Percentiles rank a stretch among this genome's conserved stretches.
These are phyloP conservation scores for Dactylorhiza incarnata DNA, from an alignment of 106 monocot species.

Conservation along the genomic window DNA sequence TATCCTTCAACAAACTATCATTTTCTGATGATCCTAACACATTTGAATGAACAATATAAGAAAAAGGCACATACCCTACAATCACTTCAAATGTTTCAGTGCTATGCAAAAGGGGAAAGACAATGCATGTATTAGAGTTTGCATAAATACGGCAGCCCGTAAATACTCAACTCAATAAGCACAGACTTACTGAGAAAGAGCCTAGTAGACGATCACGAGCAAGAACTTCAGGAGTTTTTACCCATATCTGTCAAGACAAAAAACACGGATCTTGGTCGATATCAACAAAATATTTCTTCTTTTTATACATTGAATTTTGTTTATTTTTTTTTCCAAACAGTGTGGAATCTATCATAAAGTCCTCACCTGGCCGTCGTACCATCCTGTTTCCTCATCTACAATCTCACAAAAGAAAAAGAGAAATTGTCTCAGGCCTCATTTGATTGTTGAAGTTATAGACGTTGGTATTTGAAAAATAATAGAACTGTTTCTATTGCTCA, in stretches of 20 bases:
- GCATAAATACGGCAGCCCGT: too few relatives aligned
- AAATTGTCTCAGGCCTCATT: not conserved
- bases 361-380: conserved; percentile 96
- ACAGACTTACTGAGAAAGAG: conserved; percentile 74
- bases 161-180: not conserved
- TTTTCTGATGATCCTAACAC: not conserved
- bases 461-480: not conserved
- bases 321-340: not conserved
- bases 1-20: not conserved
- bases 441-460: not conserved
- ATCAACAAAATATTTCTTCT: not conserved
- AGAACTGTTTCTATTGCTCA: too few relatives aligned
- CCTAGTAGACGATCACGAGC: conserved; percentile 89
- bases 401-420: not conserved
- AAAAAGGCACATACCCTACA: not conserved
- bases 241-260: conserved; percentile 63
- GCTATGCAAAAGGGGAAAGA: not conserved
- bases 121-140: not conserved
- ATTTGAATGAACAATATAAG: not conserved
- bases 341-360: not conserved
- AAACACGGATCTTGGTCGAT: not conserved
- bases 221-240: conserved; percentile 90
- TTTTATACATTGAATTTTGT: not conserved
- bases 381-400: conserved; percentile 97
- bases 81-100: not conserved